These are phyloP conservation scores for Rhizopogon roseolus DNA, from an alignment of 768 basidiomycete species.

Conservation along the genomic window DNA sequence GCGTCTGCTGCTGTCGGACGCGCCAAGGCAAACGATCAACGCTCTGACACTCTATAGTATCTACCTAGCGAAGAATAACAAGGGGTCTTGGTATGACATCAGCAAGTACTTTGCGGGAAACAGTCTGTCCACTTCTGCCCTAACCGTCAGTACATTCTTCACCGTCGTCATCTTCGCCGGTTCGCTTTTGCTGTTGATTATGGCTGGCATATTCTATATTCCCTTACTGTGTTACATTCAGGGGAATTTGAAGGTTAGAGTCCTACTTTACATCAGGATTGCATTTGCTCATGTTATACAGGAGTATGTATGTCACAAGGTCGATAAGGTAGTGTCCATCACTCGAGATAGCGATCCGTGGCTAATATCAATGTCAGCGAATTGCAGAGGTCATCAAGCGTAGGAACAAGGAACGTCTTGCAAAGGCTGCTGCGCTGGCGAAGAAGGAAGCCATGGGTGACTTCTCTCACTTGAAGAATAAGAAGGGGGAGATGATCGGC, in stretches of 20 bases:
- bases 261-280: not conserved
- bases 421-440: conserved; percentile 75
- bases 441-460: conserved; percentile 91
- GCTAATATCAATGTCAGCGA: conserved; percentile 46
- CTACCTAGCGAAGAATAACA: conserved; percentile 52
- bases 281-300: conserved; percentile 21
- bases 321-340: conserved; percentile 73
- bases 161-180: conserved; percentile 86
- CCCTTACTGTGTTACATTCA: conserved; percentile 95
- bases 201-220: conserved; percentile 85
- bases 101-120: conserved; percentile 78
- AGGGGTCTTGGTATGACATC: conserved; percentile 60
- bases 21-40: conserved; percentile 96
- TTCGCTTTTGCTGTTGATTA: conserved; percentile 73
- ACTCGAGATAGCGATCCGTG: conserved; percentile 1
- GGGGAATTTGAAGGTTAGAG: conserved; percentile 86
- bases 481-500: conserved; percentile 81
- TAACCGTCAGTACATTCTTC: conserved; percentile 87
- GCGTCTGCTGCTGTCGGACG: conserved; percentile 85
- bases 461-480: conserved; percentile 87
- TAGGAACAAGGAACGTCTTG: conserved; percentile 80
- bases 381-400: conserved; percentile 92
- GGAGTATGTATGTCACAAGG: conserved; percentile 99
- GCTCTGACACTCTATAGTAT: conserved; percentile 95
- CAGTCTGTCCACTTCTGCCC: conserved; percentile 70